phyloP scores from a whole-genome alignment of 192 early-diverging fungal genomes.

The Linnemannia schmuckeri region DNA sequence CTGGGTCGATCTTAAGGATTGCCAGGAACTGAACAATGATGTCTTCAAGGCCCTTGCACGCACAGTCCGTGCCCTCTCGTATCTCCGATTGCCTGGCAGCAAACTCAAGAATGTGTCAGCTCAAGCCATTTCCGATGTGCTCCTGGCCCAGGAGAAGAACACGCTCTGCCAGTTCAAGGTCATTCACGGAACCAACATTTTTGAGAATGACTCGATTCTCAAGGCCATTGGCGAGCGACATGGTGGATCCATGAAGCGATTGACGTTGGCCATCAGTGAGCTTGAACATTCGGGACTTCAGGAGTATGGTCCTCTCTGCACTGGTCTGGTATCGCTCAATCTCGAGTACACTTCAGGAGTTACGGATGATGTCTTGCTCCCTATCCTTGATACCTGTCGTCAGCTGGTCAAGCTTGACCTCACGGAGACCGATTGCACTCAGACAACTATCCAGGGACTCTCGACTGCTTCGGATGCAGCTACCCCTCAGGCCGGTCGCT shows the following conservation, averaged over 20 bases:
- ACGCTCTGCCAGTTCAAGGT: constrained; percentile 41
- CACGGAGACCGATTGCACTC: constrained; percentile 49
- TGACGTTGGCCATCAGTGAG: constrained; percentile 45
- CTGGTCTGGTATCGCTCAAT: constrained; percentile 31
- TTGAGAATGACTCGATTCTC: constrained; percentile 33
- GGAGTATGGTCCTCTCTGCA: constrained; percentile 30
- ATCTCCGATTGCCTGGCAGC: constrained; percentile 28
- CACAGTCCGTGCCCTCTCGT: constrained; percentile 29
- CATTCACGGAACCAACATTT: constrained; percentile 43
- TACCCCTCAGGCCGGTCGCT: constrained; percentile 8
- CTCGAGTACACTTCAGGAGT: constrained; percentile 52
- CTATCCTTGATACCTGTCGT: constrained; percentile 32
- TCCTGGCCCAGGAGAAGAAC: constrained; percentile 32
- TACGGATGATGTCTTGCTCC: constrained; percentile 36
- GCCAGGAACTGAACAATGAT: constrained; percentile 27
- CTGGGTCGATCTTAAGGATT: constrained; percentile 37
- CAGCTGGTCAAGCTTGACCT: constrained; percentile 36
- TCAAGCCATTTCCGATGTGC: constrained; percentile 24
- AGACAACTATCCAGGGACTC: constrained; percentile 25
- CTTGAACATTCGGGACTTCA: constrained; percentile 43
- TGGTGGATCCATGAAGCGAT: constrained; percentile 31
- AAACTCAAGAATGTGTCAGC: constrained; percentile 29
- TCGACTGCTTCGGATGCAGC: constrained; percentile 29
- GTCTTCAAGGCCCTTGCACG: constrained; percentile 33
- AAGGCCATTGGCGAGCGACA: constrained; percentile 41